Evolutionary conservation across 1,284 basidiomycete genomes (phyloP), one percentile per base, ranked within the genome.

Genomic region (Ganoderma meredithae): DNA sequence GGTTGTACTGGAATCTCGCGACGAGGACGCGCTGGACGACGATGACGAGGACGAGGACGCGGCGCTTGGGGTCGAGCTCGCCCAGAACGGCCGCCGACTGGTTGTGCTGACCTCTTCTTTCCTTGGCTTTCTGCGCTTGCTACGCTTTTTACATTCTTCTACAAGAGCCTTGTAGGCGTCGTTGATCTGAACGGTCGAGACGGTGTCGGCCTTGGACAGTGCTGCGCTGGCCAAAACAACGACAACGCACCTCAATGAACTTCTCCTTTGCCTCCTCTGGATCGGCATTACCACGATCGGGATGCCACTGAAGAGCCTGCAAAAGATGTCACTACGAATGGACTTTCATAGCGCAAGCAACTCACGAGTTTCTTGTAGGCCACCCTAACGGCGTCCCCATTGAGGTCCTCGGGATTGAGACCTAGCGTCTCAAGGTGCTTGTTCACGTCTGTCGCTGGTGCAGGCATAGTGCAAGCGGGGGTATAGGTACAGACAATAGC

Each of bases 291-390:
- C 93, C 92, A 68, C 93, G 89, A 81, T 98, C 96, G 49, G 95
- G 95, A 81, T 97, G 96, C 90, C 92, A 94, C 85, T 94, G 95
- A 77, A 97, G 82, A 53, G 95, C 95, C 90, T 95, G 74, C 70
- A 13, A 61, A 62, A 63, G 15, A 27, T 36, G 22, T 70, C 15
- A 65, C 22, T 36, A 25, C 33, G 60, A 52, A 9, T 19, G 41
- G 6, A 68, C 65, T 70, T 60, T 62, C 64, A 66, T 10, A 66
- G 65, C 64, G 69, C 41, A 71, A 70, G 49, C 25, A 40, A 77
- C 85, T 39, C 69, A 90, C 91, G 86, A 91, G 89, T 78, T 90
- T 92, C 84, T 92, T 93, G 83, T 94, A 94, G 1, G 91, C 92
- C 72, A 89, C 91, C 80, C 96, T 97, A 76, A 98, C 91, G 27